Percentiles rank a stretch among this genome's conserved stretches.
Conservation (phyloP, 169 alveolate species). For the Plasmodium gonderi region DNA sequence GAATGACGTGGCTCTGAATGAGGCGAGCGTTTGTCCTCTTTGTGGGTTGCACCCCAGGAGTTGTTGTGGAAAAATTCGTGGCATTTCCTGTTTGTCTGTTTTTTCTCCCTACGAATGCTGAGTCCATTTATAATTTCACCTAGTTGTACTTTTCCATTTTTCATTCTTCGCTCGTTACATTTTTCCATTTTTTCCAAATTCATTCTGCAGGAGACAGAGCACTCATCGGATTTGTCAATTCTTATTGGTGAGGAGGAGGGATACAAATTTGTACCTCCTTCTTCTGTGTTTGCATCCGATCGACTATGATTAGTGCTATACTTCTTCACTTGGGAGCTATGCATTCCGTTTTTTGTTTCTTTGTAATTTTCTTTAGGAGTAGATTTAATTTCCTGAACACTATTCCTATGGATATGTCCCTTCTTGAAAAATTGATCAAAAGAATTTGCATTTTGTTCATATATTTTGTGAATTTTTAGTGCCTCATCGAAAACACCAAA, state of each 20-base stretch:
- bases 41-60: too few species aligned
- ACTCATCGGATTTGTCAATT: neutral
- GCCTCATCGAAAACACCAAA: conserved; percentile 85
- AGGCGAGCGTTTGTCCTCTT: too few species aligned
- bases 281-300: too few species aligned
- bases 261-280: too few species aligned
- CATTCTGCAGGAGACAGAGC: neutral
- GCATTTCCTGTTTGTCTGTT: neutral
- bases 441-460: neutral
- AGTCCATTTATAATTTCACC: too few species aligned
- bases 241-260: neutral
- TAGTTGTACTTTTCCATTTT: too few species aligned
- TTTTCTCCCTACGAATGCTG: neutral
- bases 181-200: neutral
- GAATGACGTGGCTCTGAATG: too few species aligned
- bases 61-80: too few species aligned
- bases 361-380: too few species aligned
- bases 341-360: too few species aligned
- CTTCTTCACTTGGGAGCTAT: too few species aligned
- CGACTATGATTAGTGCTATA: too few species aligned
- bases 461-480: conserved; percentile 57
- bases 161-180: neutral
- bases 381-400: neutral
- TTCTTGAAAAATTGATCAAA: neutral
- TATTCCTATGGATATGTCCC: neutral